Conservation (phyloP, 306 rosid species). For the Gastrolobium bilobum region DNA sequence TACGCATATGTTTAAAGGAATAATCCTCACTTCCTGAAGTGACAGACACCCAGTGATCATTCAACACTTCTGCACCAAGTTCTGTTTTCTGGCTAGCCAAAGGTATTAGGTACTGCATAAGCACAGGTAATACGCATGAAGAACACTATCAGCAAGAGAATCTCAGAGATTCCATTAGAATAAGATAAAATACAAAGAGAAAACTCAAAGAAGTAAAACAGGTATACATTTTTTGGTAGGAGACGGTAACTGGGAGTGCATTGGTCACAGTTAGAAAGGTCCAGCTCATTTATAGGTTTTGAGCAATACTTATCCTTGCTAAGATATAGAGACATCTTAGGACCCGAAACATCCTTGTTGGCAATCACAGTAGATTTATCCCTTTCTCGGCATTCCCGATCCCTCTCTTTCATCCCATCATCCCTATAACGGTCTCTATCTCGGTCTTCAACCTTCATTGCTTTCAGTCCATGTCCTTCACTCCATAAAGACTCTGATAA, state of each 20-base stretch:
- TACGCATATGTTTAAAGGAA: conserved; percentile 99
- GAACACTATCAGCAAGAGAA: conserved; percentile 38
- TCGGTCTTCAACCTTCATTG: conserved; percentile 71
- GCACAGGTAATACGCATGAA: conserved; percentile 27
- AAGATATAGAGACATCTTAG: conserved; percentile 74
- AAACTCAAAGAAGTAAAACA: conserved; percentile 21
- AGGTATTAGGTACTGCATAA: conserved; percentile 91
- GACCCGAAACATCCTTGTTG: conserved; percentile 70
- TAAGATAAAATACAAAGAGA: conserved; percentile 29
- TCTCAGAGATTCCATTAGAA: conserved; percentile 24
- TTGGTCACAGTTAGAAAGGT: conserved; percentile 94
- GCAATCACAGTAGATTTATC: conserved; percentile 58
- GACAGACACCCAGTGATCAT: conserved; percentile 98
- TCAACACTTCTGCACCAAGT: conserved; percentile 85
- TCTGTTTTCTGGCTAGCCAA: conserved; percentile 87
- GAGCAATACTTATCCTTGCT: conserved; percentile 91
- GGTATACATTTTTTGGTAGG: conserved; percentile 85
- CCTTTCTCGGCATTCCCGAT: conserved; percentile 72
- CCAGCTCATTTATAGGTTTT: conserved; percentile 97
- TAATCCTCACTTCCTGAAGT: conserved; percentile 99
- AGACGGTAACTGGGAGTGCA: conserved; percentile 98
- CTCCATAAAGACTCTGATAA: conserved; percentile 80
- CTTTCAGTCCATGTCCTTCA: conserved; percentile 65
- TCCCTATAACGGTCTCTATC: conserved; percentile 75
- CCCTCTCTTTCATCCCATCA: conserved; percentile 71